These are phyloP conservation scores for Sclerotinia minor DNA, from an alignment of 2,329 filamentous ascomycete genomes.

Conservation along the genomic window DNA sequence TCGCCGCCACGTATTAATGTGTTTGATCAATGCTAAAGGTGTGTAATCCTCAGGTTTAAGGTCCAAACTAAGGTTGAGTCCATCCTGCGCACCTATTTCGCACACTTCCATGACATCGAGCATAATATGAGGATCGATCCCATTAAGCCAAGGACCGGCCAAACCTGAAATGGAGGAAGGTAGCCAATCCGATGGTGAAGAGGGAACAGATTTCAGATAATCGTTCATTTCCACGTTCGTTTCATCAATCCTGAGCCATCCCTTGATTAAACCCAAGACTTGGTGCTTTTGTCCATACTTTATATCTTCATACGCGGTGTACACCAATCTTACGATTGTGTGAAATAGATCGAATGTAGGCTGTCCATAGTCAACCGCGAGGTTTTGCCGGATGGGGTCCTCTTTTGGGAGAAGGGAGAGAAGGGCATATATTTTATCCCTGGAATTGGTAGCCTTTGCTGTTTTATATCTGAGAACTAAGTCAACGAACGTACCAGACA, in stretches of 20 bases:
- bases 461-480: conserved; percentile 1
- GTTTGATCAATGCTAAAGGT: neutral
- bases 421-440: conserved; percentile 21
- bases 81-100: neutral
- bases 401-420: conserved; percentile 18
- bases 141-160: neutral
- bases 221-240: neutral
- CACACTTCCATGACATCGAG: neutral
- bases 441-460: conserved; percentile 4
- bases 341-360: conserved; percentile 6
- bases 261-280: neutral
- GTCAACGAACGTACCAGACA: neutral
- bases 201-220: neutral
- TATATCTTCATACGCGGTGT: neutral
- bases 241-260: conserved; percentile 1
- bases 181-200: conserved; percentile 8
- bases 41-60: neutral
- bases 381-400: neutral
- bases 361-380: conserved; percentile 8
- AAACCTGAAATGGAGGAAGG: neutral
- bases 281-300: neutral
- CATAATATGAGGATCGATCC: neutral
- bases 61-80: neutral
- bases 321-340: neutral
- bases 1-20: conserved; percentile 6